A percentile compares a stretch with the other conserved stretches of the same genome.
These are phyloP conservation scores for Elongisporangium anandrum DNA, from an alignment of 352 stramenopile species.

Conservation along the genomic window DNA sequence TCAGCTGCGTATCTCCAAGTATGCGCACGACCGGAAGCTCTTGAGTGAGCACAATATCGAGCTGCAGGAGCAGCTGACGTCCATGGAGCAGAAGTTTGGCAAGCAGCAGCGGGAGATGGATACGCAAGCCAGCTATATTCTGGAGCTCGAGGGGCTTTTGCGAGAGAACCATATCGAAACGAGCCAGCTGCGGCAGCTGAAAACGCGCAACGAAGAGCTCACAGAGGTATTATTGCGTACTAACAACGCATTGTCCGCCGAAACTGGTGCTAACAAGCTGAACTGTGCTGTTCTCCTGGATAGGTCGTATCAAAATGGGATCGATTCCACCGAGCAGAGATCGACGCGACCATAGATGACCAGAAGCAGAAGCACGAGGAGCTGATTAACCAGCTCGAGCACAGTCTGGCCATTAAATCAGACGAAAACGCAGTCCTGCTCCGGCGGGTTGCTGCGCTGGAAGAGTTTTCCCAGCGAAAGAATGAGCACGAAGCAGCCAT, in stretches of 20 bases:
- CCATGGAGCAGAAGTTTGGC: constrained; percentile 41
- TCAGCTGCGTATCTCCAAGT: constrained; percentile 70
- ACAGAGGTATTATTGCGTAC: constrained; percentile 23
- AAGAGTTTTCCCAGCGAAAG: background rate
- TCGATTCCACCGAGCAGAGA: constrained; percentile 42
- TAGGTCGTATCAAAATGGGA: constrained; percentile 64
- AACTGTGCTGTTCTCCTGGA: constrained; percentile 3
- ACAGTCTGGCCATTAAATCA: constrained; percentile 27
- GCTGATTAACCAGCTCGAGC: constrained; percentile 44
- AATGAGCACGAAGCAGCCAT: background rate
- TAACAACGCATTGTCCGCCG: background rate
- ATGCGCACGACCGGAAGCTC: constrained; percentile 72
- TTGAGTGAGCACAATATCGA: constrained; percentile 81
- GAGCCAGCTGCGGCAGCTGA: constrained; percentile 28
- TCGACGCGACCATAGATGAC: constrained; percentile 18
- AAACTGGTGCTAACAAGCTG: constrained; percentile 1
- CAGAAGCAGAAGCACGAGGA: constrained; percentile 51
- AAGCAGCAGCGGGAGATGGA: constrained; percentile 54
- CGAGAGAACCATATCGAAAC: constrained; percentile 36
- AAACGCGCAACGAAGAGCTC: constrained; percentile 36
- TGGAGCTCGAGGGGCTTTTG: constrained; percentile 60
- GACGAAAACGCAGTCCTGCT: constrained; percentile 19
- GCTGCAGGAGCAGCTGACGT: constrained; percentile 47
- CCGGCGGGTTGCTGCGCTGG: background rate
- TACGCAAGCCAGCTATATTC: constrained; percentile 44